Evolutionary conservation across 352 stramenopile species (phyloP).

Genomic region (Pythium pectinolyticum): DNA sequence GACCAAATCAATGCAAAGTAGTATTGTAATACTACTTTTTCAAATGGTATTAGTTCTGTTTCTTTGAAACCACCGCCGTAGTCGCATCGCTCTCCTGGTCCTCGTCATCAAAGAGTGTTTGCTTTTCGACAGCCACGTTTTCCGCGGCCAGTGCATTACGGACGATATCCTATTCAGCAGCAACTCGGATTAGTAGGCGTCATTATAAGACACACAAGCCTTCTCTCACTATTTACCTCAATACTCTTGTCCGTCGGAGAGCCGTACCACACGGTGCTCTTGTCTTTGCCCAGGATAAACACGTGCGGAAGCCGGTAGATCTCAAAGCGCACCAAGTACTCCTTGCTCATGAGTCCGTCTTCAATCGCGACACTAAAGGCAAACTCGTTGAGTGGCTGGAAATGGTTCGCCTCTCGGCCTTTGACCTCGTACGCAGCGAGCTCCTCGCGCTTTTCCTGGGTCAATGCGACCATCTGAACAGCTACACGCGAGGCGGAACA

Average conservation of each 20-base stretch:
- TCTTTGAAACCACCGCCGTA: conserved; percentile 20
- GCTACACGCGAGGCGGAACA: no score
- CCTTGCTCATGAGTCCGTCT: conserved; percentile 67
- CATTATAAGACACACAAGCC: background rate
- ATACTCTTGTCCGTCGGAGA: conserved; percentile 34
- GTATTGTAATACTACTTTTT: no score
- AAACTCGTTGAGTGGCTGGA: conserved; percentile 51
- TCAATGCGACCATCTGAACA: conserved; percentile 65
- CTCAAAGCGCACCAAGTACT: conserved; percentile 69
- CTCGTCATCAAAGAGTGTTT: background rate
- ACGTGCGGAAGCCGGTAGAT: conserved; percentile 51
- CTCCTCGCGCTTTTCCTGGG: conserved; percentile 67
- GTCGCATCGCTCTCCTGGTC: background rate
- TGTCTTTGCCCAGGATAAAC: conserved; percentile 63
- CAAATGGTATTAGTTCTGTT: conserved; percentile 11
- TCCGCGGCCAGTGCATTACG: conserved; percentile 37
- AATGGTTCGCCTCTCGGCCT: conserved; percentile 53
- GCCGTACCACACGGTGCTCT: conserved; percentile 61
- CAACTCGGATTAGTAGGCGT: background rate
- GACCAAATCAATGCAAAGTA: background rate
- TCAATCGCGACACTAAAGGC: conserved; percentile 67
- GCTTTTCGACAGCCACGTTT: background rate
- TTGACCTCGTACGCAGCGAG: conserved; percentile 62
- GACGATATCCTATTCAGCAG: conserved; percentile 26
- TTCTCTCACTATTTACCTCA: conserved; percentile 33